Percentiles rank a stretch among this genome's conserved stretches.
Evolutionary conservation across 345 rosid genomes (phyloP).

Genomic region (Punica granatum): DNA sequence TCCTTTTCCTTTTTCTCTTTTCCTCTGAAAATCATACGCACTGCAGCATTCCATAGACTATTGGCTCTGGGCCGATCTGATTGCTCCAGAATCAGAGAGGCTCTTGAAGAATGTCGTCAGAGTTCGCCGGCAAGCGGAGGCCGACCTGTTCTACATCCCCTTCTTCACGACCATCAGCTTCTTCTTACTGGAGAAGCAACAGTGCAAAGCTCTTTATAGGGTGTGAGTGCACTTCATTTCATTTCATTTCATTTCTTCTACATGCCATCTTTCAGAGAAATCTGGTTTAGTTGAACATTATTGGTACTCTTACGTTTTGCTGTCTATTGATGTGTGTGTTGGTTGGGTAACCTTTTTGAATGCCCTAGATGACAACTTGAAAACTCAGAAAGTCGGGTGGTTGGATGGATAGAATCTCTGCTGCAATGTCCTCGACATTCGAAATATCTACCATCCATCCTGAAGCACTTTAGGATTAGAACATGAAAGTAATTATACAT

Average conservation of each 20-base stretch:
- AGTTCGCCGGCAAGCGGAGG: slow-evolving; percentile 70
- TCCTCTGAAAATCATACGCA: too few relatives aligned
- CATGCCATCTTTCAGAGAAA: neutral
- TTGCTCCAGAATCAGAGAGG: slow-evolving; percentile 71
- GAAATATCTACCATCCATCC: neutral
- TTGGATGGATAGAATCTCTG: neutral
- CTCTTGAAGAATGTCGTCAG: slow-evolving; percentile 73
- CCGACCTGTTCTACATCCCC: slow-evolving; percentile 78
- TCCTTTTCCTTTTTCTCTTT: slow-evolving; percentile 12
- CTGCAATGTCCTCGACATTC: neutral
- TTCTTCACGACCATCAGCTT: slow-evolving; percentile 91
- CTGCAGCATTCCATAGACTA: slow-evolving; percentile 84
- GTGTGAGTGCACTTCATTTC: slow-evolving; percentile 72
- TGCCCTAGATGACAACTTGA: neutral
- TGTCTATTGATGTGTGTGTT: too few relatives aligned
- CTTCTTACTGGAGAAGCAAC: slow-evolving; percentile 89
- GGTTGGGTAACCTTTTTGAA: neutral
- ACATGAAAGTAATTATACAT: neutral
- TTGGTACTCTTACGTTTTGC: too few relatives aligned
- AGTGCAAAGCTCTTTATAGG: slow-evolving; percentile 98
- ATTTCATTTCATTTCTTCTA: slow-evolving; percentile 16
- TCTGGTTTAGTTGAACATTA: too few relatives aligned
- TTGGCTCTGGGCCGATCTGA: slow-evolving; percentile 95
- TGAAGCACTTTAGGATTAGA: neutral
- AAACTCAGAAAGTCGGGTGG: too few relatives aligned